Base-by-base conservation (phyloP, 768 basidiomycete genomes). In the Pleurotus giganteus region DNA sequence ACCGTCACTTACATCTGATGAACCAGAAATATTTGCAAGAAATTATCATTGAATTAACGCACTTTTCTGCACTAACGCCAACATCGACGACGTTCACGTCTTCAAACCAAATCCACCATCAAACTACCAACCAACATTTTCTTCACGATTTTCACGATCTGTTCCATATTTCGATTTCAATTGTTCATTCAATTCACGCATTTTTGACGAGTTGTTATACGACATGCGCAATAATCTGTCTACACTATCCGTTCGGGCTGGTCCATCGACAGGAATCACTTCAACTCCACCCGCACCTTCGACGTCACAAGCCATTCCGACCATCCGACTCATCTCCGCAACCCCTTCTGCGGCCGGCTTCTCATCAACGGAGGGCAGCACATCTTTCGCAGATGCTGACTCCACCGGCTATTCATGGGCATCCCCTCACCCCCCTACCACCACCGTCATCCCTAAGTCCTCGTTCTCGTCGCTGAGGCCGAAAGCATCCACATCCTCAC, bases 301-400 rank as follows among this genome's bases (percentile, higher is more conserved):
- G 19, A 63, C 68, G 8, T 54, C 65, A 1, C 51, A 58, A 41
- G 56, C 60, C 50, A 67, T 76, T 53, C 86, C 88, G 21, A 84
- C 86, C 51, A 90, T 90, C 55, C 79, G 86, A 41, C 80, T 90
- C 62, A 82, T 83, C 59, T 76, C 83, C 13, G 85, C 88, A 0
- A 88, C 82, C 0, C 88, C 88, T 2, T 82, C 80, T 11, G 77
- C 81, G 4, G 59, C 74, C 3, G 80, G 79, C 11, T 58, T 70
- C 36, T 69, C 74, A 19, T 51, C 49, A 2, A 69, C 75, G 2
- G 65, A 72, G n/a, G 63, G 65, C 4, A 71, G 65, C 51, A 63
- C 66, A 5, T 67, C 71, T 9, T 63, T 68, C 49, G 59, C 67
- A 60, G 31, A 65, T 9, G 39, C 27, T 17, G 28, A 53, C 57